Conservation (phyloP, 306 rosid genomes). For the Vigna angularis region DNA sequence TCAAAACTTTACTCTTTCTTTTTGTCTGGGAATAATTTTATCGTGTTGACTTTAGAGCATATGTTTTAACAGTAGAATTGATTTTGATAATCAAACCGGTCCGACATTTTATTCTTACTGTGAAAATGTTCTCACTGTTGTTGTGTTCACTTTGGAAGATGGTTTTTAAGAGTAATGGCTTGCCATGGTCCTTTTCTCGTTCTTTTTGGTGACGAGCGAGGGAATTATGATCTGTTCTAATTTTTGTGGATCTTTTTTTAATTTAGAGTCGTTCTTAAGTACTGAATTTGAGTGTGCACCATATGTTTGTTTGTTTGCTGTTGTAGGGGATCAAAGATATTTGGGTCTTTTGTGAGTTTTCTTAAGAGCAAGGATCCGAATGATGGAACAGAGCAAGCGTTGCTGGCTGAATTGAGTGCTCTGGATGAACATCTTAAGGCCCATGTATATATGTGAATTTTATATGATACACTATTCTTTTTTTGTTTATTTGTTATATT, state of each 20-base stretch:
- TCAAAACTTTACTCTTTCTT: background rate
- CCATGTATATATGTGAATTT: constrained; percentile 60
- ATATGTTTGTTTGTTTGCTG: background rate
- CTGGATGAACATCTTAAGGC: constrained; percentile 84
- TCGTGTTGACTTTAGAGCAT: background rate
- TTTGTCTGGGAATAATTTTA: background rate
- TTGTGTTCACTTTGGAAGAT: background rate
- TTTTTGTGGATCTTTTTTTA: constrained; percentile 23
- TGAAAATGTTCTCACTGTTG: background rate
- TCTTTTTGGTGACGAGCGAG: background rate
- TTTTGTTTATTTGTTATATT: background rate
- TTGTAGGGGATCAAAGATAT: constrained; percentile 86
- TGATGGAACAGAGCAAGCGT: constrained; percentile 88
- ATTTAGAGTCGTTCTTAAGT: background rate
- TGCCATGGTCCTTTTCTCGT: background rate
- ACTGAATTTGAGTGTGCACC: constrained; percentile 3
- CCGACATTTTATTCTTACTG: background rate
- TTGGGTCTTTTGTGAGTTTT: constrained; percentile 67
- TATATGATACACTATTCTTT: background rate
- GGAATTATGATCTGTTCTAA: background rate
- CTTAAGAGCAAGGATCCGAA: constrained; percentile 83
- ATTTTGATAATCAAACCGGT: background rate
- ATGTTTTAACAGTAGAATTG: background rate
- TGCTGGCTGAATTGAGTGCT: constrained; percentile 76
- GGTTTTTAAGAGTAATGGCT: background rate